Percentiles rank a stretch among this genome's conserved stretches.
These are phyloP conservation scores for Magnusiomyces sp. DNA, from an alignment of 1,139 yeast species.

Conservation along the genomic window DNA sequence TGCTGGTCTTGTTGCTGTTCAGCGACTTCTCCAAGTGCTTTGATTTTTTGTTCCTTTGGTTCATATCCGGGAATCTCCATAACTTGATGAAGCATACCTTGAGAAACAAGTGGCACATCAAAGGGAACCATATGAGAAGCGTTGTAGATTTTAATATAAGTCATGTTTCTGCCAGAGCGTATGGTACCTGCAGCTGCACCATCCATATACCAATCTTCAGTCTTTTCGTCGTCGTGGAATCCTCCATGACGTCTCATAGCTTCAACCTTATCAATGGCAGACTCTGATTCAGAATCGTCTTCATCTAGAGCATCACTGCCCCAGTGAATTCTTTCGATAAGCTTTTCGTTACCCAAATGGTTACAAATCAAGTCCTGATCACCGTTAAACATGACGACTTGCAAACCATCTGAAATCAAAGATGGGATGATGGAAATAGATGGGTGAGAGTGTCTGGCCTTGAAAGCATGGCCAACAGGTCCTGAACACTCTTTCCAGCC, in stretches of 20 bases:
- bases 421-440: conserved; percentile 59
- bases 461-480: conserved; percentile 46
- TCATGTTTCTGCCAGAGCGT: conserved; percentile 54
- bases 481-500: conserved; percentile 74
- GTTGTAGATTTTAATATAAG: conserved; percentile 64
- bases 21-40: conserved; percentile 2
- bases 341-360: conserved; percentile 60
- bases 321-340: conserved; percentile 60
- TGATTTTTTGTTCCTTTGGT: conserved; percentile 6
- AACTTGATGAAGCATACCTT: conserved; percentile 43
- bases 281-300: conserved; percentile 10
- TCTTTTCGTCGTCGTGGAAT: neutral
- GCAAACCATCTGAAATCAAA: conserved; percentile 46
- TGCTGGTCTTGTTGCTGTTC: conserved; percentile 7
- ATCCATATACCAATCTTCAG: conserved; percentile 23
- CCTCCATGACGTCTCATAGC: conserved; percentile 9
- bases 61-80: conserved; percentile 12
- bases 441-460: conserved; percentile 48
- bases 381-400: conserved; percentile 74
- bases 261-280: conserved; percentile 17
- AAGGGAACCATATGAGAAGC: conserved; percentile 95
- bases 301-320: conserved; percentile 43
- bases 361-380: conserved; percentile 87
- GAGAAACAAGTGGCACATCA: conserved; percentile 61
- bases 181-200: conserved; percentile 27